phyloP scores from a whole-genome alignment of 345 rosid genomes.

The Ceriops decandra region DNA sequence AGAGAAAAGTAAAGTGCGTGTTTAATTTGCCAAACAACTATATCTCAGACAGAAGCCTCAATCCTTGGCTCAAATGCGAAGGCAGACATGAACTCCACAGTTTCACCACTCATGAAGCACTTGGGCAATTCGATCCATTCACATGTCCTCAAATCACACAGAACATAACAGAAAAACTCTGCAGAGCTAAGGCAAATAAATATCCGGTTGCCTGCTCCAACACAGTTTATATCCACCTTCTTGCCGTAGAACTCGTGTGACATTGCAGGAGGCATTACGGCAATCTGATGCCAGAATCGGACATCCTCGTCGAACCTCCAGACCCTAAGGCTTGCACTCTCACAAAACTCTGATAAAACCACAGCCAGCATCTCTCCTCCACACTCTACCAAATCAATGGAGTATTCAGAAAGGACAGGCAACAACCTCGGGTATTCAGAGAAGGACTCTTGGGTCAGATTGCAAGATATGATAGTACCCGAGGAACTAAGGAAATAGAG shows the following conservation, averaged over 20 bases:
- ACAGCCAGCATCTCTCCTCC: conserved; percentile 65
- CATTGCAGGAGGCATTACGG: conserved; percentile 78
- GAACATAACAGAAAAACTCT: conserved; percentile 50
- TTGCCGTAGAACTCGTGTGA: conserved; percentile 72
- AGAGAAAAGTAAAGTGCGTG: not conserved
- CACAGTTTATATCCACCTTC: conserved; percentile 79
- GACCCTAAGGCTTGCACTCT: conserved; percentile 71
- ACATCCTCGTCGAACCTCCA: conserved; percentile 58
- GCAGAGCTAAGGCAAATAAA: conserved; percentile 65
- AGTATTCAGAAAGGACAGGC: conserved; percentile 65
- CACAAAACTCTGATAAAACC: conserved; percentile 70
- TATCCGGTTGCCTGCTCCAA: conserved; percentile 58
- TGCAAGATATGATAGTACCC: conserved; percentile 65
- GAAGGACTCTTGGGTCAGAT: conserved; percentile 46
- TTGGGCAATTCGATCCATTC: conserved; percentile 65
- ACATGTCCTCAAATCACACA: conserved; percentile 41
- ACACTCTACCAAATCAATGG: conserved; percentile 75
- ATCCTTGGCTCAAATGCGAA: conserved; percentile 83
- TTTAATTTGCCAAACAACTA: not conserved
- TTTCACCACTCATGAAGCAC: conserved; percentile 48
- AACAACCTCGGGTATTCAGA: conserved; percentile 70
- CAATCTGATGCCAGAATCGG: conserved; percentile 54
- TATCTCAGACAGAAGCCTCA: conserved; percentile 51
- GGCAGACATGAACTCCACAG: conserved; percentile 70
- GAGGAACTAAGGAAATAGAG: conserved; percentile 73